phyloP scores from a whole-genome alignment of 139 green algal genomes.

The Chlamydomonas asymmetrica region DNA sequence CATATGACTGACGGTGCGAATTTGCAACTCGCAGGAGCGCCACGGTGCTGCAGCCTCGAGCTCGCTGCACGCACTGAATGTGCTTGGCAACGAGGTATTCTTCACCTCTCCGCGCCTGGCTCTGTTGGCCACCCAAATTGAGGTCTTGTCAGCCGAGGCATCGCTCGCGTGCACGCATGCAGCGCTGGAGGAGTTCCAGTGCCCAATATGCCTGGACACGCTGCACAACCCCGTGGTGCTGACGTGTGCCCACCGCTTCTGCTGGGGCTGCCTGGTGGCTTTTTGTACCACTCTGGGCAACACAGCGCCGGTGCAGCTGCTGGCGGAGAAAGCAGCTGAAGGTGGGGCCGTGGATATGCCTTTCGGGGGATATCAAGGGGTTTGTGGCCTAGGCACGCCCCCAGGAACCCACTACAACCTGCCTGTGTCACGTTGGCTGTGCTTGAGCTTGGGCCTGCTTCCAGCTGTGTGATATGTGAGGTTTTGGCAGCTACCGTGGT shows the following conservation, averaged over 20 bases:
- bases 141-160: conserved; percentile 50
- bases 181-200: conserved; percentile 64
- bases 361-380: neutral
- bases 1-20: too few species aligned
- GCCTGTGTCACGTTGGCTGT: too few species aligned
- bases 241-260: conserved; percentile 84
- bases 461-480: too few species aligned
- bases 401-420: neutral
- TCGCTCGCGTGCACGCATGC: neutral
- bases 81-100: conserved; percentile 75
- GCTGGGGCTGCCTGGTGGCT: conserved; percentile 81
- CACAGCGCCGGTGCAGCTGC: conserved; percentile 7
- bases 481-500: too few species aligned
- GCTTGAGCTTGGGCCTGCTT: too few species aligned
- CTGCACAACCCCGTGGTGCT: conserved; percentile 82
- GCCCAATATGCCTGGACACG: conserved; percentile 77
- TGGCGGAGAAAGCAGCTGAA: neutral
- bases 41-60: conserved; percentile 9
- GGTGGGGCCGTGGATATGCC: neutral
- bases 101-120: conserved; percentile 78
- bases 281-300: conserved; percentile 39
- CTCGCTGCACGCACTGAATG: conserved; percentile 52
- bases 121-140: conserved; percentile 60
- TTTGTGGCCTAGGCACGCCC: neutral
- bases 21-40: too few species aligned